Base-by-base conservation (phyloP, 768 basidiomycete species). In the Kwoniella bestiolae region DNA sequence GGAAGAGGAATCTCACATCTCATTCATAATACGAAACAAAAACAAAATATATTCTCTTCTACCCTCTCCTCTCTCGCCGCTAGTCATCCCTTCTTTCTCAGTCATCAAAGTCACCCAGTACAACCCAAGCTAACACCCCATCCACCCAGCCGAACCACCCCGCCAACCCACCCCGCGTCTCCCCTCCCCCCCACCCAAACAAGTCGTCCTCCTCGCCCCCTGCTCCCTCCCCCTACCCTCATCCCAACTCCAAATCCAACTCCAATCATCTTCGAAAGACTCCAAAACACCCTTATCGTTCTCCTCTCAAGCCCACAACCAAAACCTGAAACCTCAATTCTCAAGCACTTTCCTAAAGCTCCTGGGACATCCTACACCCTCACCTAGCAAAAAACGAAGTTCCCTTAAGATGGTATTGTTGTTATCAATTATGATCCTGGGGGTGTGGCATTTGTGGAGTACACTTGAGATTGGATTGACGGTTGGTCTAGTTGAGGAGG, bases 131-230 rank as follows among this genome's bases (percentile, higher is more conserved):
- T n/a, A n/a, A n/a, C n/a, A n/a, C n/a, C n/a, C n/a, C n/a, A n/a
- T n/a, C n/a, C n/a, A n/a, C n/a, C n/a, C 23, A 65, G 63, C 63
- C 53, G 63, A 65, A 47, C 63, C 63, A 26, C 63, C 63, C 32
- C 31, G 51, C 9, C 56, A 32, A 21, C 53, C 63, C 32, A 51
- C 63, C 4, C 63, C 63, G 28, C 31, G 63, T 29, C 16, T 65
- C 5, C 63, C 63, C 11, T 59, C 63, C 7, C 63, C 63, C n/a
- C 63, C 63, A 12, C 56, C 56, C 23, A 57, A 57, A 32, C 56
- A 58, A 25, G 56, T 57, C 26, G 57, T 65, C 26, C 38, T 65
- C 14, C 35, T 65, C 5, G 63, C 63, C 5, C 63, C 63, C 23
- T 47, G 45, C 21, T 65, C 63, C 21, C 49, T 65, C 5, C 63